Evolutionary conservation across 1,139 yeast species (phyloP).

Genomic region (Insectozyma bohioensis): DNA sequence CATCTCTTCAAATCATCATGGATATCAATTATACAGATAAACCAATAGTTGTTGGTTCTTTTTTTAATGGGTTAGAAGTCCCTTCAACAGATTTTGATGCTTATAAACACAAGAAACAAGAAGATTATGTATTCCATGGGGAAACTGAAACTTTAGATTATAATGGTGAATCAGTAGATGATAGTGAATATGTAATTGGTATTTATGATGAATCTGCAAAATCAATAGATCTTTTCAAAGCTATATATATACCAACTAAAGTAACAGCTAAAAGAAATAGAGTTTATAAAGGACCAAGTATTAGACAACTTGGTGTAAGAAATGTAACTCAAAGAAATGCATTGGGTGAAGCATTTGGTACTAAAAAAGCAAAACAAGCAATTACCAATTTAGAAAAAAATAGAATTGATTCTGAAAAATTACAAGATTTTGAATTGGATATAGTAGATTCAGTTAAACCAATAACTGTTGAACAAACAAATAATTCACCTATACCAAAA

Average conservation of each 20-base stretch:
- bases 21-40: slow-evolving; percentile 18
- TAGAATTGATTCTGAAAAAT: slow-evolving; percentile 78
- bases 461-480: slow-evolving; percentile 23
- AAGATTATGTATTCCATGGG: slow-evolving; percentile 64
- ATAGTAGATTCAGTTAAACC: slow-evolving; percentile 72
- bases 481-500: slow-evolving; percentile 79
- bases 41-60: slow-evolving; percentile 50
- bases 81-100: slow-evolving; percentile 66
- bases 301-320: slow-evolving; percentile 57
- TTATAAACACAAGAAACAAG: slow-evolving; percentile 52
- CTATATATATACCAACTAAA: slow-evolving; percentile 57
- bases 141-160: slow-evolving; percentile 73
- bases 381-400: slow-evolving; percentile 79
- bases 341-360: slow-evolving; percentile 95
- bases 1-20: slow-evolving; percentile 3
- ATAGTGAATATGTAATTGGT: slow-evolving; percentile 58
- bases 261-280: slow-evolving; percentile 57
- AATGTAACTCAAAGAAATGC: slow-evolving; percentile 67
- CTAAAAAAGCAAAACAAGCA: slow-evolving; percentile 92
- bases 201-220: slow-evolving; percentile 63
- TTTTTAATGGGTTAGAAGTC: slow-evolving; percentile 73
- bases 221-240: slow-evolving; percentile 58
- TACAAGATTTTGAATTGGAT: slow-evolving; percentile 72
- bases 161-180: slow-evolving; percentile 58
- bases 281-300: slow-evolving; percentile 56